A percentile compares a stretch with the other conserved stretches of the same genome.
Evolutionary conservation across 2,329 filamentous ascomycete genomes (phyloP).

Genomic region (Coccinonectria pachysandricola): DNA sequence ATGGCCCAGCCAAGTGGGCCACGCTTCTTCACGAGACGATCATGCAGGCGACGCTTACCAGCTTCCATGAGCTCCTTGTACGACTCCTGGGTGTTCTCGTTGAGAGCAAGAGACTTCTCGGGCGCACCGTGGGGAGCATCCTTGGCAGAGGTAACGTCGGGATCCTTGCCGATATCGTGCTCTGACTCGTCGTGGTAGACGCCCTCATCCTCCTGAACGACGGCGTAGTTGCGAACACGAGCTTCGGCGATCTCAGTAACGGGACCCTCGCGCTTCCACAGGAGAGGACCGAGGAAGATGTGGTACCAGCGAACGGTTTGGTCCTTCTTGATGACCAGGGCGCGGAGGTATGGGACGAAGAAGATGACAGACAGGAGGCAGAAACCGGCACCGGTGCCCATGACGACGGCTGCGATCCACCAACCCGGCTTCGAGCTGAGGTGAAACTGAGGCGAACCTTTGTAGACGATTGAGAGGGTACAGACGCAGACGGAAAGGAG

Average conservation of each 20-base stretch:
- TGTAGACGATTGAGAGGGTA: conserved; percentile 70
- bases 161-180: conserved; percentile 17
- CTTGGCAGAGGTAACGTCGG: conserved; percentile 14
- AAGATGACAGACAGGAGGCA: conserved; percentile 52
- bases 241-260: conserved; percentile 39
- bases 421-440: conserved; percentile 43
- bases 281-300: conserved; percentile 51
- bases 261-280: conserved; percentile 49
- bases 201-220: conserved; percentile 55
- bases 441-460: conserved; percentile 51
- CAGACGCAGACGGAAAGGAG: conserved; percentile 64
- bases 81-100: conserved; percentile 30
- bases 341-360: conserved; percentile 62
- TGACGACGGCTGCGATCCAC: conserved; percentile 56
- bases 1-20: conserved; percentile 72
- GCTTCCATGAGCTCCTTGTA: conserved; percentile 53
- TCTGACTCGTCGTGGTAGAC: conserved; percentile 25
- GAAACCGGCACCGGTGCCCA: conserved; percentile 54
- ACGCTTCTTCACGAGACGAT: conserved; percentile 47
- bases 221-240: conserved; percentile 63
- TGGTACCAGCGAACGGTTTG: conserved; percentile 53
- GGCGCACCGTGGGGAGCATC: too few relatives aligned
- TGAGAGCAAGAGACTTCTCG: conserved; percentile 32
- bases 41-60: conserved; percentile 47
- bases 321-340: conserved; percentile 60